Conservation (phyloP, 202 grass and related monocot genomes). For the Zoysia matrella region DNA sequence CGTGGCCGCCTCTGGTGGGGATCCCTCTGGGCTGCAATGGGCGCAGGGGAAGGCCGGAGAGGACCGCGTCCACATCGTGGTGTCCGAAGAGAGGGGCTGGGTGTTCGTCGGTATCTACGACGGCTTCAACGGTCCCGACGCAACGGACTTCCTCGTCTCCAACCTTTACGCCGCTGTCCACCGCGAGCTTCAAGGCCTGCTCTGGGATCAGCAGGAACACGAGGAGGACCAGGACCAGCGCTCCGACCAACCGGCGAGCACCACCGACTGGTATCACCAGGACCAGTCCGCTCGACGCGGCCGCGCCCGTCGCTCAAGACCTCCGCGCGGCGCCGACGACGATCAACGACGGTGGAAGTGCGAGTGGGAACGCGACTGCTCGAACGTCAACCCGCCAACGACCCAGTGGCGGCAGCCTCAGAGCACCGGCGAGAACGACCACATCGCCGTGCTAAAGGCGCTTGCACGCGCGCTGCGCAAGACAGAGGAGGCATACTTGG, state of each 20-base stretch:
- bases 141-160: too few relatives aligned
- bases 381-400: slow-evolving; percentile 37
- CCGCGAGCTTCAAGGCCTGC: background rate
- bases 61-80: too few relatives aligned
- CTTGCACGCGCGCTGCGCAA: slow-evolving; percentile 45
- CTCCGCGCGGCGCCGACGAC: slow-evolving; percentile 34
- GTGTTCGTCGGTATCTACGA: too few relatives aligned
- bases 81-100: too few relatives aligned
- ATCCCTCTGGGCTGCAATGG: too few relatives aligned
- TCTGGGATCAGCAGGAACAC: slow-evolving; percentile 61
- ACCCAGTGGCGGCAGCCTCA: background rate
- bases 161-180: too few relatives aligned
- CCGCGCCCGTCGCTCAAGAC: slow-evolving; percentile 37
- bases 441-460: slow-evolving; percentile 79
- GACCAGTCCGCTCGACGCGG: slow-evolving; percentile 38
- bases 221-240: background rate
- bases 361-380: slow-evolving; percentile 1
- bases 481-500: too few relatives aligned
- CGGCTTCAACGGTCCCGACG: too few relatives aligned
- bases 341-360: slow-evolving; percentile 5
- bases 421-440: slow-evolving; percentile 42
- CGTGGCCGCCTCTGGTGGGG: too few relatives aligned
- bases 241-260: slow-evolving; percentile 39
- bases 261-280: slow-evolving; percentile 23
- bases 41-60: too few relatives aligned